Evolutionary conservation across 148 eudicot species (phyloP), one percentile per base, ranked within the genome.

Genomic region (Cornus florida): DNA sequence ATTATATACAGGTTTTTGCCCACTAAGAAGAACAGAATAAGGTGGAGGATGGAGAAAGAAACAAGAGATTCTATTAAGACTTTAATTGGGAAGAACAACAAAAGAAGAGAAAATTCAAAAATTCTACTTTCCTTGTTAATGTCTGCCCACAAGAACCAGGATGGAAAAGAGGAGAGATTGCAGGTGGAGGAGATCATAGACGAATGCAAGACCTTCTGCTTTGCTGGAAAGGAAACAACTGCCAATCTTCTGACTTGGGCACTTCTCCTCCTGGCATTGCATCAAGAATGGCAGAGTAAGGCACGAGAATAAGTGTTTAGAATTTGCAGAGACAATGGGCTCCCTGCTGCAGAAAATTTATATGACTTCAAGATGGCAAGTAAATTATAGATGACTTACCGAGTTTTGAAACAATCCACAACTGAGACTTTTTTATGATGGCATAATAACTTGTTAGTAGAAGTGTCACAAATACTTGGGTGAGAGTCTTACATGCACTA

Each of bases 161-260:
- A 80, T 38, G 92, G 87, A 10, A 79, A 82, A 66, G 89, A 89
- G 76, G 87, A 84, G 83, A 80, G 74, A 50, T 72, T 94, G 73
- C 84, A 84, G 14, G 74, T 77, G 19, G 91, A 94, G 5, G 98
- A 94, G 71, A 83, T 92, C 41, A 86, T 94, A 13, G 86, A 88
- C 13, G 98, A 94, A 74, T 94, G 98, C 86, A 90, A 92, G 80
- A 94, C 97, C 35, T 92, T 94, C 78, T 94, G 92, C 83, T 94
- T 94, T 75, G 93, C 94, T n/a, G 98, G 98, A 60, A 94, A 92
- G 79, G 98, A 94, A 68, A 94, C 98, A 9, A 92, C 94, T 22
- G 96, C 94, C 46, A 89, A 87, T 81, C 84, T 90, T 17, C 78
- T 94, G 72, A 94, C 94, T 32, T 94, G 98, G 98, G 89, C 87